phyloP scores from a whole-genome alignment of 306 rosid genomes.

The Casuarina glauca region DNA sequence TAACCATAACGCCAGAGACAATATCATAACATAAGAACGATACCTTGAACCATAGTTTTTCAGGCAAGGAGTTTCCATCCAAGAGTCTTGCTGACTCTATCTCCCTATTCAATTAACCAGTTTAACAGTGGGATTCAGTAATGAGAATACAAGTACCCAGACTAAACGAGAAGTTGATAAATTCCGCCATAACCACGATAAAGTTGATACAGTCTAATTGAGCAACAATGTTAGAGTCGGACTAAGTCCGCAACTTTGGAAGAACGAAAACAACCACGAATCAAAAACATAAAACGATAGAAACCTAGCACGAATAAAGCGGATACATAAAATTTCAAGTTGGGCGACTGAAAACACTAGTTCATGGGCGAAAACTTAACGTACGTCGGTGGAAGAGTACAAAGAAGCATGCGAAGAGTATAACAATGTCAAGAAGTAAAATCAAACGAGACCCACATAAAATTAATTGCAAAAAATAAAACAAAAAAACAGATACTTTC shows the following conservation, averaged over 20 bases:
- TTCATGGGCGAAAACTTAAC: not conserved
- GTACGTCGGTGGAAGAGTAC: not conserved
- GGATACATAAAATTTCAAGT: not conserved
- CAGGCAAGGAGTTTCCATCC: constrained; percentile 62
- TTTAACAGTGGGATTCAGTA: not conserved
- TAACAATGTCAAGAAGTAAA: not conserved
- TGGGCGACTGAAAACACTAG: not conserved
- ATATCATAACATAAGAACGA: constrained; percentile 9
- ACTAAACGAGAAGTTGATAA: not conserved
- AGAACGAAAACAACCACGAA: not conserved
- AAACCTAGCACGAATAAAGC: no score
- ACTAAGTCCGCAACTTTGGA: not conserved
- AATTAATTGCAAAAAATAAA: not conserved
- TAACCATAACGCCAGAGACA: not conserved
- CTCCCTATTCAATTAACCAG: constrained; percentile 39
- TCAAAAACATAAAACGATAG: not conserved
- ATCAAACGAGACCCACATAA: not conserved
- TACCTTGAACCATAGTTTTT: constrained; percentile 82
- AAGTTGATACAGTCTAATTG: not conserved
- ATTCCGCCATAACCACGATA: not conserved
- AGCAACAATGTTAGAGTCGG: not conserved
- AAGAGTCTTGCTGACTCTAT: constrained; percentile 44
- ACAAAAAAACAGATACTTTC: not conserved
- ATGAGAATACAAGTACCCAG: not conserved
- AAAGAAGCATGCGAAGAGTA: not conserved